Evolutionary conservation across 2,329 filamentous ascomycete genomes (phyloP), one percentile per base, ranked within the genome.

Genomic region (Talaromyces amestolkiae): DNA sequence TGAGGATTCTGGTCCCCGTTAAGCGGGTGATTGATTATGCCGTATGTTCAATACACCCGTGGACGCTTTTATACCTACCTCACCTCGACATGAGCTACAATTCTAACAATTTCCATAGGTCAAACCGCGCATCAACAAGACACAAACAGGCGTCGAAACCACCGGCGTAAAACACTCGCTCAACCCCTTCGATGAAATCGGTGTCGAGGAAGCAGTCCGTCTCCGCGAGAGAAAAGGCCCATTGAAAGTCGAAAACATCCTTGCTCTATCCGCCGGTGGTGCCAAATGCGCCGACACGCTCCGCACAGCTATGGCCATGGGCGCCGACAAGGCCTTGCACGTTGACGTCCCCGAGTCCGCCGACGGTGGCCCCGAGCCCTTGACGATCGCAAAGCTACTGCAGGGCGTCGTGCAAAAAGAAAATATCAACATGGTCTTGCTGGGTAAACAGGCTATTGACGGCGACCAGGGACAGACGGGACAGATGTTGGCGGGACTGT

Each of bases 101-200:
- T 8, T 19, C 22, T 61, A 49, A 61, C 17, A 2, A 3, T 35
- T 22, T 19, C 9, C 17, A 19, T 70, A 89, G 87, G 82, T 89
- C 82, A 90, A 89, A 80, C 88, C 88, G 62, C 86, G 87, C 70
- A 87, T 90, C 75, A 90, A 89, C 82, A 87, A 88, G 72, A 77
- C 88, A 69, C 84, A 87, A 80, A 97, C 94, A 68, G 94, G 88
- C 76, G 90, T 99, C 80, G 94, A 97, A 81, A 97, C 91, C 64
- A 85, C 89, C 69, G 91, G 91, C 71, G 93, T 98, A 75, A 98
- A 98, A 82, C 94, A 98, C 86, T 93, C 90, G 77, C 94, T 99
- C 87, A 99, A 98, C 85, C 95, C 95, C 22, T 99, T 99, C 82
- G 95, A 99, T 84, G 95, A 99, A 80, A 91, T 99, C 75, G 96